These are phyloP conservation scores for Poronia punctata DNA, from an alignment of 495 filamentous ascomycete genomes.

Conservation along the genomic window DNA sequence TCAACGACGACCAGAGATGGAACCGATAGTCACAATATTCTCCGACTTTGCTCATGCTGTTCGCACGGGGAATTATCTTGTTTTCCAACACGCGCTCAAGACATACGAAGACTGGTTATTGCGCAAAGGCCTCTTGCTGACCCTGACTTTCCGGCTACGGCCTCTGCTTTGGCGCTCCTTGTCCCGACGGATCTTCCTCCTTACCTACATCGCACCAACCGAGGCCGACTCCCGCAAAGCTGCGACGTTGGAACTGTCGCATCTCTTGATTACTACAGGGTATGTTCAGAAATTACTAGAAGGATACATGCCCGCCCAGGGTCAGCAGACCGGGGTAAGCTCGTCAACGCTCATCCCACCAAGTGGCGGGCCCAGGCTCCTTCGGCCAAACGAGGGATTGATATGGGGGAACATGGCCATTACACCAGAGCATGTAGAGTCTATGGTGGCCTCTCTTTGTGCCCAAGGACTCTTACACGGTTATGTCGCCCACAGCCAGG, in stretches of 20 bases:
- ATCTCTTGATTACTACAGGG: constrained; percentile 45
- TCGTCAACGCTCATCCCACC: constrained; percentile 35
- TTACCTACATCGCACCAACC: constrained; percentile 47
- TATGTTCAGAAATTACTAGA: constrained; percentile 48
- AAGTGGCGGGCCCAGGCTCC: constrained; percentile 38
- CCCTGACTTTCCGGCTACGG: constrained; percentile 63
- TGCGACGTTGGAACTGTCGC: constrained; percentile 48
- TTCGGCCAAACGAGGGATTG: constrained; percentile 40
- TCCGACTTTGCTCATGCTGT: constrained; percentile 68
- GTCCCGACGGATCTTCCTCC: constrained; percentile 62
- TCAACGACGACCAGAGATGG: constrained; percentile 64
- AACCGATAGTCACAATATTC: constrained; percentile 63
- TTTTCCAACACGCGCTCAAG: constrained; percentile 62
- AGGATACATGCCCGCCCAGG: constrained; percentile 34
- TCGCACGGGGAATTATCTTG: constrained; percentile 66
- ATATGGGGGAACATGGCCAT: constrained; percentile 48
- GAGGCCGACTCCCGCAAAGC: constrained; percentile 47
- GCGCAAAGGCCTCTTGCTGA: constrained; percentile 64
- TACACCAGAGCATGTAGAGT: constrained; percentile 65
- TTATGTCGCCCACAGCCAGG: constrained; percentile 70
- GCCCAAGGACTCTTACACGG: constrained; percentile 80
- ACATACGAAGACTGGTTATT: constrained; percentile 61
- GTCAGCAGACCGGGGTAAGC: constrained; percentile 7
- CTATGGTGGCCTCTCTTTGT: constrained; percentile 65
- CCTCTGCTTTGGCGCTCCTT: constrained; percentile 80